These are phyloP conservation scores for Cercospora sp. DNA, from an alignment of 2,329 filamentous ascomycete species.

Conservation along the genomic window DNA sequence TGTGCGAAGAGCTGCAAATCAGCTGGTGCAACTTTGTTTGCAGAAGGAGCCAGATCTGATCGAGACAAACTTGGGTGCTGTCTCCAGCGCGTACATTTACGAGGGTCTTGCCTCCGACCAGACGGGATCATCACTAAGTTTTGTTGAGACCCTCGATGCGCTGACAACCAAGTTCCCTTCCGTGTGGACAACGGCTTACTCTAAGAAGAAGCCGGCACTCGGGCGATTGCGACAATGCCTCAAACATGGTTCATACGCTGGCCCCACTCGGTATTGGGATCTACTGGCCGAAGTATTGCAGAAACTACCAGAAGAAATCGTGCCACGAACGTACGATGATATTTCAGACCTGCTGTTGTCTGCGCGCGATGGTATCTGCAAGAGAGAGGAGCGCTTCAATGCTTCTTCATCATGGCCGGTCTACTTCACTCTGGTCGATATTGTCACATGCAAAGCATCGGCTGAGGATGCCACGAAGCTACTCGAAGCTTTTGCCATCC, in stretches of 20 bases:
- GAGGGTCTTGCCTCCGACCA: slow-evolving; percentile 74
- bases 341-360: slow-evolving; percentile 64
- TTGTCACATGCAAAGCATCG: slow-evolving; percentile 33
- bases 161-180: slow-evolving; percentile 66
- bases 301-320: slow-evolving; percentile 54
- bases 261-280: slow-evolving; percentile 70
- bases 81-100: slow-evolving; percentile 69
- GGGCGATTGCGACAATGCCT: slow-evolving; percentile 70
- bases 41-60: slow-evolving; percentile 47
- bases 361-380: slow-evolving; percentile 68
- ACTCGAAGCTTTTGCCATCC: slow-evolving; percentile 51
- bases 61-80: slow-evolving; percentile 50
- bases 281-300: slow-evolving; percentile 63
- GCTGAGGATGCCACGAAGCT: slow-evolving; percentile 51
- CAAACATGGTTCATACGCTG: slow-evolving; percentile 80
- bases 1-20: slow-evolving; percentile 60
- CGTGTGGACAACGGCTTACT: slow-evolving; percentile 70
- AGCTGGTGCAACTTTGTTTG: slow-evolving; percentile 54
- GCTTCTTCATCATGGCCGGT: slow-evolving; percentile 69
- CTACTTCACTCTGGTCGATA: slow-evolving; percentile 65
- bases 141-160: slow-evolving; percentile 64
- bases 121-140: slow-evolving; percentile 69
- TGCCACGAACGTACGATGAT: slow-evolving; percentile 57
- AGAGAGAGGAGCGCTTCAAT: slow-evolving; percentile 72
- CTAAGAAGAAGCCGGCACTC: slow-evolving; percentile 56